phyloP scores from a whole-genome alignment of 2,329 filamentous ascomycete genomes.

The Harringtonia lauricola region DNA sequence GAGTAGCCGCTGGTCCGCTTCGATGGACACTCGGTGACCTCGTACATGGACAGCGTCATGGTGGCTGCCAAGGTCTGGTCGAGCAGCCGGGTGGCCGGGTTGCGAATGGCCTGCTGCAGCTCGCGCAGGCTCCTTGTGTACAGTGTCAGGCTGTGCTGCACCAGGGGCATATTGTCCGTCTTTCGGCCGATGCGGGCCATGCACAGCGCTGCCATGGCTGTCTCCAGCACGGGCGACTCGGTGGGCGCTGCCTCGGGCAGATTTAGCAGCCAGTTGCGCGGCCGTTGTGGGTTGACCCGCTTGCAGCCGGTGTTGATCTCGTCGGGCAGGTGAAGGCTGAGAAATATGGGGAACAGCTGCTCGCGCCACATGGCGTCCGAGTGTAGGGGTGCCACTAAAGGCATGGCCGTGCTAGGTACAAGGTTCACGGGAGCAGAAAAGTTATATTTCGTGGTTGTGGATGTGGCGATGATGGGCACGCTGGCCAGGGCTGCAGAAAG shows the following conservation, averaged over 20 bases:
- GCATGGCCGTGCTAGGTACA: background rate
- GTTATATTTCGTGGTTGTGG: no score
- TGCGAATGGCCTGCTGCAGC: constrained; percentile 9
- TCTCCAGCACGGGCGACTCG: constrained; percentile 7
- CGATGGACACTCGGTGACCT: constrained; percentile 13
- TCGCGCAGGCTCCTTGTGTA: constrained; percentile 9
- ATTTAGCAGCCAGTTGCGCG: constrained; percentile 11
- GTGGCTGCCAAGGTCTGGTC: constrained; percentile 14
- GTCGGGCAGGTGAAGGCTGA: constrained; percentile 7
- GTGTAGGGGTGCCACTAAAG: background rate
- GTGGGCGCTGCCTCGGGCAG: constrained; percentile 4
- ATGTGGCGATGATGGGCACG: background rate
- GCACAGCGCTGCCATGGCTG: constrained; percentile 7
- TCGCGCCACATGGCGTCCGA: constrained; percentile 9
- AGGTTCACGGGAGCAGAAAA: no score
- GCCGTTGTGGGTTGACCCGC: background rate
- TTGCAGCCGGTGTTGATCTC: constrained; percentile 3
- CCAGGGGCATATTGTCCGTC: constrained; percentile 2
- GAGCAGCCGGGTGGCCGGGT: constrained; percentile 1
- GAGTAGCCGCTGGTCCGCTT: constrained; percentile 7
- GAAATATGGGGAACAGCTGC: constrained; percentile 10
- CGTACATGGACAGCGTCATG: constrained; percentile 13
- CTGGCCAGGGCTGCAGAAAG: background rate
- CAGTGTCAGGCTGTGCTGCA: constrained; percentile 9
- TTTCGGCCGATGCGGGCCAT: constrained; percentile 10